Evolutionary conservation across 2,329 filamentous ascomycete genomes (phyloP).

Genomic region (Allantophomopsis lycopodina): DNA sequence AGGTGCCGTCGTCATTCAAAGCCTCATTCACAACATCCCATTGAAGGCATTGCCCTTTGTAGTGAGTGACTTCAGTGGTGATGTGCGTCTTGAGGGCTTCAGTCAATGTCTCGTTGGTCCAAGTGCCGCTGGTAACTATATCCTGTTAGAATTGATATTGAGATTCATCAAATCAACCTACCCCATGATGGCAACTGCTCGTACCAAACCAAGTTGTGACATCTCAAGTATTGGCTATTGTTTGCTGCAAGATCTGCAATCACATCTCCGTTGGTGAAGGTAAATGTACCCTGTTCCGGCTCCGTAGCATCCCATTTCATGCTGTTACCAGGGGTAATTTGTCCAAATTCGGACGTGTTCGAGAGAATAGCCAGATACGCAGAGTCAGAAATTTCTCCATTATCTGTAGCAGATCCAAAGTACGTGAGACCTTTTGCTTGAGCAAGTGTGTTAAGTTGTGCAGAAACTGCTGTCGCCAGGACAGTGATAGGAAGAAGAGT

Average conservation of each 20-base stretch:
- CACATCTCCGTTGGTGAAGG: slow-evolving; percentile 41
- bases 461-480: slow-evolving; percentile 4
- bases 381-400: slow-evolving; percentile 28
- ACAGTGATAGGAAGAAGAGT: no score
- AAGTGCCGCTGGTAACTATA: slow-evolving; percentile 29
- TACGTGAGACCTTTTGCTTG: slow-evolving; percentile 38
- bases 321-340: slow-evolving; percentile 50
- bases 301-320: slow-evolving; percentile 53
- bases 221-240: slow-evolving; percentile 40
- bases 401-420: slow-evolving; percentile 46
- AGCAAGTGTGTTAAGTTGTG: slow-evolving; percentile 25
- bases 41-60: slow-evolving; percentile 43
- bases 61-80: slow-evolving; percentile 40
- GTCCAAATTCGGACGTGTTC: slow-evolving; percentile 44
- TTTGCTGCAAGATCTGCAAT: slow-evolving; percentile 30
- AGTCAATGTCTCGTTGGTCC: slow-evolving; percentile 43
- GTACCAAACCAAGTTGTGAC: slow-evolving; percentile 43
- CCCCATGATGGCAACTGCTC: slow-evolving; percentile 36
- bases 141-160: not conserved
- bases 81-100: slow-evolving; percentile 46
- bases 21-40: slow-evolving; percentile 60
- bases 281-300: slow-evolving; percentile 39
- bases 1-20: slow-evolving; percentile 41
- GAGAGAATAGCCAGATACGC: slow-evolving; percentile 41
- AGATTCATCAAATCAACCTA: not conserved